Conservation (phyloP, 2,329 filamentous ascomycete species). For the Colletotrichum scovillei region DNA sequence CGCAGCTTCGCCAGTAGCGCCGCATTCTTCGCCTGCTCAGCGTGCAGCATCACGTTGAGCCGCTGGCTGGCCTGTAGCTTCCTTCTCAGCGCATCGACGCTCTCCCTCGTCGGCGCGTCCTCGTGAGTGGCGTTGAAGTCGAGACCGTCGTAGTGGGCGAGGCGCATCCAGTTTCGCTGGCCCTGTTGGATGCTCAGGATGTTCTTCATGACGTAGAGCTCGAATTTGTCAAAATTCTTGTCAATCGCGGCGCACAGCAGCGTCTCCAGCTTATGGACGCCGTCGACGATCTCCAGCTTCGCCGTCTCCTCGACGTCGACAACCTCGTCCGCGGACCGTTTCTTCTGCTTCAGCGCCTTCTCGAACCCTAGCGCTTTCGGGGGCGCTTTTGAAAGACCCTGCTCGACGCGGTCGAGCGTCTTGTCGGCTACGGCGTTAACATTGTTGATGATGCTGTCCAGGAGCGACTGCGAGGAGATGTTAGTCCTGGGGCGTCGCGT, state of each 20-base stretch:
- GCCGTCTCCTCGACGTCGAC: constrained; percentile 52
- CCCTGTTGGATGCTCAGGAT: constrained; percentile 76
- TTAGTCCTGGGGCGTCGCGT: constrained; percentile 20
- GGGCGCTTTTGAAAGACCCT: constrained; percentile 79
- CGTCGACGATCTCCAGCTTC: constrained; percentile 83
- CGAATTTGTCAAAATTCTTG: constrained; percentile 86
- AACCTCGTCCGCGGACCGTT: constrained; percentile 47
- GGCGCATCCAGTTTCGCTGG: constrained; percentile 81
- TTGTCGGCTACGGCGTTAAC: constrained; percentile 94
- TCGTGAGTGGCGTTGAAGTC: constrained; percentile 52
- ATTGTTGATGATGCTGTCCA: constrained; percentile 98
- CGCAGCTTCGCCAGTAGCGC: constrained; percentile 75
- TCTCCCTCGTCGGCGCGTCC: constrained; percentile 66
- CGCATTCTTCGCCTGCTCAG: constrained; percentile 79
- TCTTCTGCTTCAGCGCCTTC: constrained; percentile 39
- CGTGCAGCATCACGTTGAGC: constrained; percentile 75
- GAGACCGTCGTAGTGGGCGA: constrained; percentile 85
- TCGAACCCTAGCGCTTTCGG: constrained; percentile 85
- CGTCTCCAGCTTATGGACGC: constrained; percentile 86
- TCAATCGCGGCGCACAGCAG: constrained; percentile 84
- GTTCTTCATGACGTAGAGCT: constrained; percentile 91
- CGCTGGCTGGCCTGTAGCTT: constrained; percentile 83
- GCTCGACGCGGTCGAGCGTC: constrained; percentile 88
- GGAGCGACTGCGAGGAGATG: constrained; percentile 73
- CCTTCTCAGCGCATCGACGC: constrained; percentile 77